These are phyloP conservation scores for Curvularia lunata DNA, from an alignment of 2,329 filamentous ascomycete genomes.

Conservation along the genomic window DNA sequence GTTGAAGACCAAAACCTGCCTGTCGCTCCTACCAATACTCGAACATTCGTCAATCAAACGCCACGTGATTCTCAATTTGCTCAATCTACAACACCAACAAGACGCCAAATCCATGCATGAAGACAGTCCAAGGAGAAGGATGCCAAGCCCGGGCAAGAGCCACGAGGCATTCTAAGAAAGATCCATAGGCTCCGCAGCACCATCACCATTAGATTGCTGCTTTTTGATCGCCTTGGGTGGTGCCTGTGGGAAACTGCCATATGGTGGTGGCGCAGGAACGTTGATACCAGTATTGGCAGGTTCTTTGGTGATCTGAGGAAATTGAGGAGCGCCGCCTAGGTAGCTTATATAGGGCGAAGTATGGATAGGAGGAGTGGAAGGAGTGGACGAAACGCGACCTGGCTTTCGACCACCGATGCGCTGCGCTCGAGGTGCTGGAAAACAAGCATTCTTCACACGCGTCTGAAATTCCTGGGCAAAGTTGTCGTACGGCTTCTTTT, in stretches of 20 bases:
- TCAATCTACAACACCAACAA: neutral
- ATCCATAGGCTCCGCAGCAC: constrained; percentile 15
- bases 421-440: constrained; percentile 35
- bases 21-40: neutral
- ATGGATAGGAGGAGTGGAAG: constrained; percentile 24
- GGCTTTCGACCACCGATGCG: constrained; percentile 27
- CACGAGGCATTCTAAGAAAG: constrained; percentile 7
- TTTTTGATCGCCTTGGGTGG: constrained; percentile 9
- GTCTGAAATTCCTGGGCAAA: constrained; percentile 45
- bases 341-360: constrained; percentile 29
- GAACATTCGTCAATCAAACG: constrained; percentile 5
- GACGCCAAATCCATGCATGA: constrained; percentile 17
- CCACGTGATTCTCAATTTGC: constrained; percentile 1
- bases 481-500: constrained; percentile 46
- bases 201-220: constrained; percentile 9
- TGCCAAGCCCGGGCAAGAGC: neutral
- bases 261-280: constrained; percentile 18
- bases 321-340: constrained; percentile 29
- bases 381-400: constrained; percentile 29
- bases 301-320: neutral
- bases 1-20: neutral
- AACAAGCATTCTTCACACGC: constrained; percentile 45
- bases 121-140: neutral
- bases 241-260: constrained; percentile 19
- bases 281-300: constrained; percentile 30